These are phyloP conservation scores for Letharia lupina DNA, from an alignment of 495 filamentous ascomycete genomes.

Conservation along the genomic window DNA sequence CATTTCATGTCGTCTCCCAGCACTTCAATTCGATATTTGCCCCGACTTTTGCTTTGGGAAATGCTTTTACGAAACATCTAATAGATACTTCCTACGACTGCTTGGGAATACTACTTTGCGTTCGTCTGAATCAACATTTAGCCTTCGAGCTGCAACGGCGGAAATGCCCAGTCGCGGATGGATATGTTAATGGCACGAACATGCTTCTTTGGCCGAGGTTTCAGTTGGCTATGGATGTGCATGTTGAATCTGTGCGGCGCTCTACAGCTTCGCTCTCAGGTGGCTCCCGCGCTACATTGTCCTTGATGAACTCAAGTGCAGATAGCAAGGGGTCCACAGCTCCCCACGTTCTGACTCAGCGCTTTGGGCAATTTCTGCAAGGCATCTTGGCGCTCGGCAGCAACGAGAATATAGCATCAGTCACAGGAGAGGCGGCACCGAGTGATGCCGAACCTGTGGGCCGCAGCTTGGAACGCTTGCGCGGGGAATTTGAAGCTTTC, in stretches of 20 bases:
- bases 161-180: slow-evolving; percentile 78
- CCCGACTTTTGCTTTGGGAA: slow-evolving; percentile 73
- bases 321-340: slow-evolving; percentile 66
- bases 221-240: slow-evolving; percentile 86
- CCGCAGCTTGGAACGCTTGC: slow-evolving; percentile 64
- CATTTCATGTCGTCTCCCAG: slow-evolving; percentile 48
- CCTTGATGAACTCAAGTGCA: slow-evolving; percentile 48
- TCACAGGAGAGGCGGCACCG: slow-evolving; percentile 32
- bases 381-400: slow-evolving; percentile 72
- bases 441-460: slow-evolving; percentile 90
- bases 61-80: slow-evolving; percentile 65
- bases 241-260: slow-evolving; percentile 72
- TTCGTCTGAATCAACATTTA: slow-evolving; percentile 87
- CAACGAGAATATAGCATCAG: slow-evolving; percentile 36
- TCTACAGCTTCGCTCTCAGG: slow-evolving; percentile 38
- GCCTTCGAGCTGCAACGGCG: slow-evolving; percentile 89
- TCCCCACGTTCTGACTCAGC: slow-evolving; percentile 83
- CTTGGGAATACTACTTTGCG: slow-evolving; percentile 76
- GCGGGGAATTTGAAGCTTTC: slow-evolving; percentile 70
- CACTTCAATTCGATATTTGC: slow-evolving; percentile 76
- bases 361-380: slow-evolving; percentile 83
- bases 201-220: slow-evolving; percentile 97
- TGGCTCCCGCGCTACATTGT: slow-evolving; percentile 44
- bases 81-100: slow-evolving; percentile 70
- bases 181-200: slow-evolving; percentile 85